Evolutionary conservation across 148 eudicot genomes (phyloP), one percentile per base, ranked within the genome.

Genomic region (Salicornia ramosissima): DNA sequence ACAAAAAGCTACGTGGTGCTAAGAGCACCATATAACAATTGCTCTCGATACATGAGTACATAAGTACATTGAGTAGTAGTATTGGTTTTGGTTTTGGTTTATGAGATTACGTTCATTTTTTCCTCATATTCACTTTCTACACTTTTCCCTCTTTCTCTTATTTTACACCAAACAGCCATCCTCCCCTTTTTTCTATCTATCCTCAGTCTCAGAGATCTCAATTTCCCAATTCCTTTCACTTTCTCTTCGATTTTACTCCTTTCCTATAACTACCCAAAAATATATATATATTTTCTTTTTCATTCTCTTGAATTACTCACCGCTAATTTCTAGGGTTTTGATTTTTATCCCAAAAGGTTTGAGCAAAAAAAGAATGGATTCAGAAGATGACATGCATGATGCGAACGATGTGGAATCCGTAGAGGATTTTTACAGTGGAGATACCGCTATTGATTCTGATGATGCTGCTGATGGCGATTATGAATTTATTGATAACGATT

Each of bases 381-480:
- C 88, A 1, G 90, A 86, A 47, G 96, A 87, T 61, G 96, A 90
- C 62, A 82, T 84, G 88, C 92, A 84, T 72, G 92, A 86, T 59
- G 86, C 90, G 16, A 80, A 81, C 69, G 91, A 89, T 57, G 80
- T 74, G 10, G 88, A 85, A 63, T 88, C 86, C 50, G 64, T 81
- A 15, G 90, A 90, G 39, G 90, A 84, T 60, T 87, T 79, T 68
- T 84, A 84, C 70, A 85, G 89, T 70, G 88, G 89, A n/a, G 95
- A 82, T 10, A 81, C 78, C 24, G 88, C 77, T 40, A 77, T 78
- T 3, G 86, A 83, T 61, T 82, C 88, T 18, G 92, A 86, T 71
- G 86, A 80, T 58, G 86, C 75, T 52, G 83, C 65, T 30, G 79
- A 68, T 67, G 84, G 76, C 60, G 88, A 74, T 67, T 87, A 85